Evolutionary conservation across 106 monocot species (phyloP).

Genomic region (Hemerocallis citrina): DNA sequence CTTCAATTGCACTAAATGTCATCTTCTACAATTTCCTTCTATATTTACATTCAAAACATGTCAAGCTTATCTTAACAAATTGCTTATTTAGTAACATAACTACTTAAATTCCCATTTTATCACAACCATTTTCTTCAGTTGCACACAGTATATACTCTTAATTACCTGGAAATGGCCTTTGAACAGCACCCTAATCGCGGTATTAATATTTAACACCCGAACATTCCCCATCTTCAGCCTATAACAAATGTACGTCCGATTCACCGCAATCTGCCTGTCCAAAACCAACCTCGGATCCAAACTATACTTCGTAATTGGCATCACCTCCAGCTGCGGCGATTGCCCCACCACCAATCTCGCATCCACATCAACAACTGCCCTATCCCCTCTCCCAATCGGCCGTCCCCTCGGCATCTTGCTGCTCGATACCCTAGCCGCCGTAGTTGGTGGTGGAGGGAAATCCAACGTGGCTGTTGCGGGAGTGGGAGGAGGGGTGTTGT

Average conservation of each 20-base stretch:
- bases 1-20: too few relatives aligned
- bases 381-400: slow-evolving; percentile 39
- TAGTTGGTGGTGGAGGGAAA: slow-evolving; percentile 35
- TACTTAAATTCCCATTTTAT: too few relatives aligned
- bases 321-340: slow-evolving; percentile 92
- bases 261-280: slow-evolving; percentile 97
- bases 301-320: slow-evolving; percentile 89
- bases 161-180: slow-evolving; percentile 92
- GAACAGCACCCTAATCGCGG: slow-evolving; percentile 76
- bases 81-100: too few relatives aligned
- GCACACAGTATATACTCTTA: too few relatives aligned
- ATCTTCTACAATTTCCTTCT: too few relatives aligned
- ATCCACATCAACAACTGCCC: slow-evolving; percentile 76
- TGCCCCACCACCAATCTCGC: slow-evolving; percentile 55
- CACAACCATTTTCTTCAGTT: too few relatives aligned
- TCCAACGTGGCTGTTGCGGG: slow-evolving; percentile 17
- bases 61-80: too few relatives aligned
- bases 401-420: slow-evolving; percentile 76
- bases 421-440: slow-evolving; percentile 48
- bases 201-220: slow-evolving; percentile 89
- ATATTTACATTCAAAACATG: too few relatives aligned
- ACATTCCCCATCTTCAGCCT: slow-evolving; percentile 83
- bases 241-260: slow-evolving; percentile 84
- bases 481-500: slow-evolving; percentile 13
- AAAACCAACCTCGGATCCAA: slow-evolving; percentile 90